Percentiles rank a stretch among this genome's conserved stretches.
Evolutionary conservation across 257 asterid species (phyloP).

Genomic region (Scutellaria minor): DNA sequence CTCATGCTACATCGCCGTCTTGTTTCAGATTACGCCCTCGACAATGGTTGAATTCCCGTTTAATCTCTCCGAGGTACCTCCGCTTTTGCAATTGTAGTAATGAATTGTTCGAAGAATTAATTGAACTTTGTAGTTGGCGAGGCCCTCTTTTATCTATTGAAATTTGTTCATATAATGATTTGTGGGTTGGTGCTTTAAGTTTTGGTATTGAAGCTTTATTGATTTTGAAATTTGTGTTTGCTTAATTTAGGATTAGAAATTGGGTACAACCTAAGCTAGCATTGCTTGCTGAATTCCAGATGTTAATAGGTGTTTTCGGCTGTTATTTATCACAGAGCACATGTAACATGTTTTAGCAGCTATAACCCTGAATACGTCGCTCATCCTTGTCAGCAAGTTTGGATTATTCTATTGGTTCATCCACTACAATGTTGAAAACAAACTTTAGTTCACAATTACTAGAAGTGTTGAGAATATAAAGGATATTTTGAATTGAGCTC

Average conservation of each 20-base stretch:
- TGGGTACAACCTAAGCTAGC: background rate
- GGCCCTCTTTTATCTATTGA: background rate
- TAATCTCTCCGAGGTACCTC: conserved; percentile 50
- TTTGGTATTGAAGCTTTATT: background rate
- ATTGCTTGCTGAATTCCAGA: background rate
- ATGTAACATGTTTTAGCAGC: background rate
- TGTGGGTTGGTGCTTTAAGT: background rate
- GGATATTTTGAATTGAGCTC: conserved; percentile 5
- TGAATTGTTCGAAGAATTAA: background rate
- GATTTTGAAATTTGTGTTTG: background rate
- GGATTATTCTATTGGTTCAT: background rate
- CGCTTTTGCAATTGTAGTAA: background rate
- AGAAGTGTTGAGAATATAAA: conserved; percentile 12
- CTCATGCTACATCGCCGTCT: conserved; percentile 44
- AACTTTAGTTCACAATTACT: background rate
- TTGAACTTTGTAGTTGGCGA: background rate
- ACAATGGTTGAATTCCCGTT: conserved; percentile 56
- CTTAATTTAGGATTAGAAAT: background rate
- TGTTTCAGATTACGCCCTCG: conserved; percentile 53
- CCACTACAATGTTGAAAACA: background rate
- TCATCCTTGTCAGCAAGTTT: background rate
- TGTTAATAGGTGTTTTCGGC: background rate
- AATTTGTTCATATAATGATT: background rate
- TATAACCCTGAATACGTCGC: background rate
- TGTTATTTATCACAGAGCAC: background rate